Conservation (phyloP, 2,329 filamentous ascomycete genomes). For the Cylindrodendrum hubeiense region DNA sequence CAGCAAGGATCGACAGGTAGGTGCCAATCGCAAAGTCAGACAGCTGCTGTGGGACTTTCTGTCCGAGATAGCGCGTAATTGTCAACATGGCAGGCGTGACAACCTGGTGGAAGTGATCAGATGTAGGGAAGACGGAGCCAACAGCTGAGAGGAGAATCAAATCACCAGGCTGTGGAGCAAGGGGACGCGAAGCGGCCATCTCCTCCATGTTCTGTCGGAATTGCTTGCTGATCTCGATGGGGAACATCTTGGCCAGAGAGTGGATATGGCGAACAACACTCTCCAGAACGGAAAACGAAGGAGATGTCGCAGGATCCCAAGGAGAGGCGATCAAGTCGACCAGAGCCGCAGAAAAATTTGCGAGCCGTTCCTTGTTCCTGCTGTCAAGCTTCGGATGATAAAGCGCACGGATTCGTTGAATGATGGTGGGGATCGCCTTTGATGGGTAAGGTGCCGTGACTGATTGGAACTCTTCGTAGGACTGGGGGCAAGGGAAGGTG, state of each 20-base stretch:
- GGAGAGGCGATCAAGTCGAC: slow-evolving; percentile 71
- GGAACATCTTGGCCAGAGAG: slow-evolving; percentile 88
- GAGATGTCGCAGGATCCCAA: slow-evolving; percentile 56
- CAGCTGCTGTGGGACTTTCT: slow-evolving; percentile 76
- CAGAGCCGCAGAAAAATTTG: slow-evolving; percentile 74
- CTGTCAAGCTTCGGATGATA: slow-evolving; percentile 89
- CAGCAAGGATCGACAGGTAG: slow-evolving; percentile 81
- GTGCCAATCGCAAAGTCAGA: slow-evolving; percentile 79
- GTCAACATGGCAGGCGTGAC: slow-evolving; percentile 89
- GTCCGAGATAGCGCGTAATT: slow-evolving; percentile 86
- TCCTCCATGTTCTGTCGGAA: slow-evolving; percentile 80
- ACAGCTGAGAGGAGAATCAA: slow-evolving; percentile 87
- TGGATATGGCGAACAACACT: slow-evolving; percentile 90
- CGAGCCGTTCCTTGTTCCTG: slow-evolving; percentile 86
- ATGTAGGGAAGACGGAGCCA: slow-evolving; percentile 89
- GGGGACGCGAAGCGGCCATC: slow-evolving; percentile 61
- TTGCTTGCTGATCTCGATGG: slow-evolving; percentile 79
- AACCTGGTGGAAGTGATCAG: slow-evolving; percentile 96
- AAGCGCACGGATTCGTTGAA: slow-evolving; percentile 92
- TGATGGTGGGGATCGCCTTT: slow-evolving; percentile 78
- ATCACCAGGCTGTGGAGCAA: slow-evolving; percentile 75
- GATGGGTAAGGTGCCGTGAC: slow-evolving; percentile 72
- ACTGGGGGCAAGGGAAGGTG: slow-evolving; percentile 87
- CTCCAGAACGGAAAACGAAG: slow-evolving; percentile 79
- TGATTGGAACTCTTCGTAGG: slow-evolving; percentile 79